These are phyloP conservation scores for Arctium lappa DNA, from an alignment of 129 eudicot genomes.

Conservation along the genomic window DNA sequence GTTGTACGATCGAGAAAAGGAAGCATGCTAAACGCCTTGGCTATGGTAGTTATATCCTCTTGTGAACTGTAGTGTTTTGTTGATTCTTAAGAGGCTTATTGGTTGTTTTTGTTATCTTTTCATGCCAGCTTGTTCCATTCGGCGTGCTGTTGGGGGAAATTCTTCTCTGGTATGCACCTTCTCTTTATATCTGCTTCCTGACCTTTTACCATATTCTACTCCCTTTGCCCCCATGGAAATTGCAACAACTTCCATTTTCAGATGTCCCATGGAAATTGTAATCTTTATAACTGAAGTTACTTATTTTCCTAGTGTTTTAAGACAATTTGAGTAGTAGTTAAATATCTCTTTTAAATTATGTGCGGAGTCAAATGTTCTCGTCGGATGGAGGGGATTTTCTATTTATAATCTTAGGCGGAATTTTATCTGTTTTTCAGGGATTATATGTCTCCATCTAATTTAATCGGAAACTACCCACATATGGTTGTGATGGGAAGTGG, in stretches of 20 bases:
- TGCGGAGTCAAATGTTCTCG: neutral
- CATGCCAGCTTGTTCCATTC: conserved; percentile 76
- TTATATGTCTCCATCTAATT: conserved; percentile 68
- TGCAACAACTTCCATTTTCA: neutral
- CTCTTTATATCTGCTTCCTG: neutral
- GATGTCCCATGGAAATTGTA: neutral
- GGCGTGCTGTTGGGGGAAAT: conserved; percentile 66
- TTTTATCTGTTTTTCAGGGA: conserved; percentile 52
- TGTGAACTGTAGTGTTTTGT: neutral
- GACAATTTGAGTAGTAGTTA: neutral
- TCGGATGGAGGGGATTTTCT: neutral
- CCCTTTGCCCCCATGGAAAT: neutral
- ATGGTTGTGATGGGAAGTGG: conserved; percentile 83
- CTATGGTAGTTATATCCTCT: conserved; percentile 57
- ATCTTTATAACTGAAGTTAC: conserved; percentile 5
- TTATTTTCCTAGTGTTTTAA: neutral
- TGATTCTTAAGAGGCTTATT: conserved; percentile 13
- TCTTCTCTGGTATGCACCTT: conserved; percentile 58
- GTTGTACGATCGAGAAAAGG: conserved; percentile 87
- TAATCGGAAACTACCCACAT: conserved; percentile 74
- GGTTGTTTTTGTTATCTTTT: neutral
- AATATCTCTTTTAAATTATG: neutral
- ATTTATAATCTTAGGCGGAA: neutral
- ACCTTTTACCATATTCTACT: neutral
- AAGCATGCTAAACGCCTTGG: conserved; percentile 85